These are phyloP conservation scores for Furculomyces boomerangus DNA, from an alignment of 371 early-diverging fungal species.

Conservation along the genomic window DNA sequence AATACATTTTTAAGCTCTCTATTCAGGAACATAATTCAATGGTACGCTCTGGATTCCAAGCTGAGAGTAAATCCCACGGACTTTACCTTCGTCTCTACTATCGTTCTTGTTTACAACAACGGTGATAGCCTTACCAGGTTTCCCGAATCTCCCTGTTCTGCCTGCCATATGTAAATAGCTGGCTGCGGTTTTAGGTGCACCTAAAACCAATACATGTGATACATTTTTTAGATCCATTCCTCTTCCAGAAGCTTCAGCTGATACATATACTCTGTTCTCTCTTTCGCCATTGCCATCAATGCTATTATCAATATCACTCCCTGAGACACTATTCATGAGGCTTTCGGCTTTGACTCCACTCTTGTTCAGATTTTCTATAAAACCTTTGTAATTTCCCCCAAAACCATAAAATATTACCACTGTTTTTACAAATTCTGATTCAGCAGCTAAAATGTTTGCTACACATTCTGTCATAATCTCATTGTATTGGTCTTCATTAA, in stretches of 20 bases:
- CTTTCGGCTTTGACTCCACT: background rate
- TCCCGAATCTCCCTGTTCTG: conserved; percentile 14
- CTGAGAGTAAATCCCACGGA: conserved; percentile 13
- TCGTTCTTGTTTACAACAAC: conserved; percentile 11
- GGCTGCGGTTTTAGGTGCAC: conserved; percentile 9
- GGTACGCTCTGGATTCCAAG: conserved; percentile 3
- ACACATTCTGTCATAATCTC: conserved; percentile 1
- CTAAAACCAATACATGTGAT: conserved; percentile 15
- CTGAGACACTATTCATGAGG: background rate
- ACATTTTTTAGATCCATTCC: conserved; percentile 14
- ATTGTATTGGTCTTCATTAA: conserved; percentile 1
- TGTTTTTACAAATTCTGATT: background rate
- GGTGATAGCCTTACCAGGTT: conserved; percentile 10
- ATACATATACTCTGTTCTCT: conserved; percentile 7
- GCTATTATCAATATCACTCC: background rate
- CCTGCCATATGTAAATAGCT: conserved; percentile 20
- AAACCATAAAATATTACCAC: background rate
- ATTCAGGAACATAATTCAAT: background rate
- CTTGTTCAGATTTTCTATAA: background rate
- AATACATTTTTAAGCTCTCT: too few relatives aligned
- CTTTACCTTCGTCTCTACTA: conserved; percentile 17
- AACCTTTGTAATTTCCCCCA: background rate
- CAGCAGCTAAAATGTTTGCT: background rate
- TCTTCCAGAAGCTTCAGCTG: conserved; percentile 16
- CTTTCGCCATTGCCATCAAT: background rate